Conservation (phyloP, 2,329 filamentous ascomycete species). For the Chaetomium globosum region DNA sequence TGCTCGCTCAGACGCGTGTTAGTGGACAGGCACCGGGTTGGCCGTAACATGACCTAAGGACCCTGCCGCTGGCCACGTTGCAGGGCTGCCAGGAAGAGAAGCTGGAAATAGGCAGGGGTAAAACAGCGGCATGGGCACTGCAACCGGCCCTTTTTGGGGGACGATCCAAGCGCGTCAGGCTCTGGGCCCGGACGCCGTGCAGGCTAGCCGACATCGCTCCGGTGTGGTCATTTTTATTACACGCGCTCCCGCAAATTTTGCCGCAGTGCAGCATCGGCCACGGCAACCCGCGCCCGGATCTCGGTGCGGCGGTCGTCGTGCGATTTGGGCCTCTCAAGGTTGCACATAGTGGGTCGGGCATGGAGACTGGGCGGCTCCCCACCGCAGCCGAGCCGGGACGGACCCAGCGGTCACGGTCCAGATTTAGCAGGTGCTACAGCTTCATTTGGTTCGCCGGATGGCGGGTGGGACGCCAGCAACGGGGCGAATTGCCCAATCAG, state of each 20-base stretch:
- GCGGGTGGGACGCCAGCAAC: slow-evolving; percentile 15
- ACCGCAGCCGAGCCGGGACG: slow-evolving; percentile 26
- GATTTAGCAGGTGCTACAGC: slow-evolving; percentile 34
- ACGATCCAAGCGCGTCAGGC: background rate
- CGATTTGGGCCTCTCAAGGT: slow-evolving; percentile 1
- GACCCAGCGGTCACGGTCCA: slow-evolving; percentile 25
- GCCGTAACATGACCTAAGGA: slow-evolving; percentile 4
- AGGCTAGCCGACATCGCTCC: slow-evolving; percentile 27
- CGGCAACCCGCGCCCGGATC: slow-evolving; percentile 15
- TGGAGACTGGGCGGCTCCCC: slow-evolving; percentile 8
- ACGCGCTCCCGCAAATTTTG: slow-evolving; percentile 13
- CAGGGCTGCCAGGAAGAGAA: slow-evolving; percentile 28
- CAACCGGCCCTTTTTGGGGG: slow-evolving; percentile 17
- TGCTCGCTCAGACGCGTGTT: slow-evolving; percentile 29
- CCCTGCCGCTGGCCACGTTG: slow-evolving; percentile 23
- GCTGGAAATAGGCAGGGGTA: slow-evolving; percentile 17
- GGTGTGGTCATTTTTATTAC: slow-evolving; percentile 10
- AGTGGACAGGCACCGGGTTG: slow-evolving; percentile 29
- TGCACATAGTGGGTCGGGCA: slow-evolving; percentile 16
- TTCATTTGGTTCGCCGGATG: slow-evolving; percentile 24
- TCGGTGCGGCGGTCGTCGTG: slow-evolving; percentile 13
- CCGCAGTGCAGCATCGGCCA: slow-evolving; percentile 19
- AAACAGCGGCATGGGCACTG: slow-evolving; percentile 9
- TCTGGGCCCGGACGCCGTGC: background rate
- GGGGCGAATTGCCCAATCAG: slow-evolving; percentile 8